Evolutionary conservation across 2,329 filamentous ascomycete species (phyloP).

Genomic region (Claviceps spartinae): DNA sequence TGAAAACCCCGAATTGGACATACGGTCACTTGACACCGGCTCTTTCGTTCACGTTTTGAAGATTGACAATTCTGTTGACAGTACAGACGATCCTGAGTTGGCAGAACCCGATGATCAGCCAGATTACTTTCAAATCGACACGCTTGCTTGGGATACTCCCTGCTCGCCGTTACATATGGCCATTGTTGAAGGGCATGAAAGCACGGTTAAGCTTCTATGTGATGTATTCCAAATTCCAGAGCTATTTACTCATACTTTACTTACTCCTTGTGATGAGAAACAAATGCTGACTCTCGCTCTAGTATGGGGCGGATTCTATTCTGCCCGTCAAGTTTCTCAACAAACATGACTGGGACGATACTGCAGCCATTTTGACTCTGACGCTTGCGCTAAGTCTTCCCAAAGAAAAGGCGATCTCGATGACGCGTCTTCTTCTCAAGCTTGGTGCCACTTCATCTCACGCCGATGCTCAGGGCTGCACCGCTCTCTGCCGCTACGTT

Average conservation of each 20-base stretch:
- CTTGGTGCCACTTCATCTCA: conserved; percentile 63
- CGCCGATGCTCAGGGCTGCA: conserved; percentile 50
- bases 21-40: conserved; percentile 45
- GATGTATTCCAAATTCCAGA: conserved; percentile 25
- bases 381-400: conserved; percentile 54
- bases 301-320: conserved; percentile 66
- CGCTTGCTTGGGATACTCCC: conserved; percentile 65
- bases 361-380: conserved; percentile 53
- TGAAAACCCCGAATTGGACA: conserved; percentile 36
- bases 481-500: conserved; percentile 53
- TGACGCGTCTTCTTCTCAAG: conserved; percentile 50
- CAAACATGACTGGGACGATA: conserved; percentile 29
- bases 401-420: conserved; percentile 46
- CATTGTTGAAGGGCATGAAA: conserved; percentile 56
- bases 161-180: conserved; percentile 67
- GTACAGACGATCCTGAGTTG: conserved; percentile 27
- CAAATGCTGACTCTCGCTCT: background rate
- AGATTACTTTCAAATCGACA: conserved; percentile 68
- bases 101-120: conserved; percentile 51
- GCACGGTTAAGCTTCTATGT: conserved; percentile 56
- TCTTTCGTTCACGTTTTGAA: conserved; percentile 59
- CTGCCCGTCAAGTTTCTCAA: conserved; percentile 56
- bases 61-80: conserved; percentile 18
- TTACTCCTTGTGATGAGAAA: background rate
- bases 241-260: background rate